Percentiles rank a stretch among this genome's conserved stretches.
Conservation (phyloP, 441 rosid genomes). For the Pelargonium australe region DNA sequence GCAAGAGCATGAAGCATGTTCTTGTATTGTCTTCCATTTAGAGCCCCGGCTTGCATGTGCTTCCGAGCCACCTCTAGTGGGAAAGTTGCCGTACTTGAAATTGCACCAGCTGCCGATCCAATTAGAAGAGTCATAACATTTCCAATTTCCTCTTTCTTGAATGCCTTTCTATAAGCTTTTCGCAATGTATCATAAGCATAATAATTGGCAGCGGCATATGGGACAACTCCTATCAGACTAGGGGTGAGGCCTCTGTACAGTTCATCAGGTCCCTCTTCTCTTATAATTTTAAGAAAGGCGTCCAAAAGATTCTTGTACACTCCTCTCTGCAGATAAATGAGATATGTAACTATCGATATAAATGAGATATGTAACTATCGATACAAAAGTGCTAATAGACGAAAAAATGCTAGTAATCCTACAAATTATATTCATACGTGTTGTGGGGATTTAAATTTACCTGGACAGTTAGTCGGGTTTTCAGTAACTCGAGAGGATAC, state of each 20-base stretch:
- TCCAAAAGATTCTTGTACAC: conserved; percentile 64
- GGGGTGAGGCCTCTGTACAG: conserved; percentile 91
- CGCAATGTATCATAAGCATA: conserved; percentile 81
- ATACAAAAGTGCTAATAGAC: neutral
- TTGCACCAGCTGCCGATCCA: conserved; percentile 88
- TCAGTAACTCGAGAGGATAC: conserved; percentile 85
- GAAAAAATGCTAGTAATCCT: neutral
- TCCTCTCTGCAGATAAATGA: conserved; percentile 51
- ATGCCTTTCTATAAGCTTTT: conserved; percentile 55
- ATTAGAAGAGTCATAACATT: conserved; percentile 84
- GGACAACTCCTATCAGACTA: conserved; percentile 92
- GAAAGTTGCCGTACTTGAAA: conserved; percentile 89
- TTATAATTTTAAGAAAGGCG: conserved; percentile 70
- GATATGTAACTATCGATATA: neutral
- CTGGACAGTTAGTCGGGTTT: conserved; percentile 92
- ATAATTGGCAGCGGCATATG: conserved; percentile 92
- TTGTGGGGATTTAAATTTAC: conserved; percentile 25
- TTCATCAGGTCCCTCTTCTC: conserved; percentile 75
- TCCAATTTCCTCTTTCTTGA: conserved; percentile 78
- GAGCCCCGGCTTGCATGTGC: conserved; percentile 96
- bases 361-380: neutral
- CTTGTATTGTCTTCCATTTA: conserved; percentile 77
- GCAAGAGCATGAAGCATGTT: conserved; percentile 77
- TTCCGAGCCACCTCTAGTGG: conserved; percentile 96
- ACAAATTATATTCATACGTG: neutral